These are phyloP conservation scores for Thermothielavioides terrestris DNA, from an alignment of 495 filamentous ascomycete species.

Conservation along the genomic window DNA sequence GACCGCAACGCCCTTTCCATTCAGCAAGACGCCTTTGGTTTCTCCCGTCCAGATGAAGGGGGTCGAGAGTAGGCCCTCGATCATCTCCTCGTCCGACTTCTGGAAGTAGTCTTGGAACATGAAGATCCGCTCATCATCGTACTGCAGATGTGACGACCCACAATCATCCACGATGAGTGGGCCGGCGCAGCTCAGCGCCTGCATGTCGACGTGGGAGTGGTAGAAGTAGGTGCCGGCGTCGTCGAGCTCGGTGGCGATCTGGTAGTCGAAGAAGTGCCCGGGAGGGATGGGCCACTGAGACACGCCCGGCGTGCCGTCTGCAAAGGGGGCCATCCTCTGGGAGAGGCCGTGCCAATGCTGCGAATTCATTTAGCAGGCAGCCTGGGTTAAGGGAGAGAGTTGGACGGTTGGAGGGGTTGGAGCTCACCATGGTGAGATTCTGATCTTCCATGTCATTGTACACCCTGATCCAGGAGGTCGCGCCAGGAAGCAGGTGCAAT, in stretches of 20 bases:
- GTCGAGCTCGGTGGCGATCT: constrained; percentile 39
- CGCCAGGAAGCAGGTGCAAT: constrained; percentile 38
- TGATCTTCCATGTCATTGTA: constrained; percentile 48
- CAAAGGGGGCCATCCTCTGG: constrained; percentile 47
- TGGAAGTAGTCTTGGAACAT: constrained; percentile 45
- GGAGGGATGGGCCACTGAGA: constrained; percentile 53
- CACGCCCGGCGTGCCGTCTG: constrained; percentile 45
- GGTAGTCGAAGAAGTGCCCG: constrained; percentile 53
- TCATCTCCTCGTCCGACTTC: constrained; percentile 36
- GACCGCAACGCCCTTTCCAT: constrained; percentile 33
- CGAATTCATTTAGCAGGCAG: constrained; percentile 6
- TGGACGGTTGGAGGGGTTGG: too few relatives aligned
- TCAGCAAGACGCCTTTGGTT: constrained; percentile 42
- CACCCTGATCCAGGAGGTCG: constrained; percentile 49
- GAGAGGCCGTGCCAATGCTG: constrained; percentile 55
- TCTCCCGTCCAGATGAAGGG: constrained; percentile 43
- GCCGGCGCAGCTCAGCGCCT: constrained; percentile 45
- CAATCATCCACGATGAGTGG: constrained; percentile 48
- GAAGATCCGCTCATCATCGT: constrained; percentile 49
- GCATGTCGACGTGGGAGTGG: constrained; percentile 51
- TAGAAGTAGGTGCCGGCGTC: constrained; percentile 53
- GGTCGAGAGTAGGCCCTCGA: constrained; percentile 26
- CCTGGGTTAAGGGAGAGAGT: neutral
- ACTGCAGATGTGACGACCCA: constrained; percentile 35
- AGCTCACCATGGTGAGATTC: constrained; percentile 49